A percentile compares a stretch with the other conserved stretches of the same genome.
phyloP scores from a whole-genome alignment of 345 rosid species.

The Hibiscus mutabilis region DNA sequence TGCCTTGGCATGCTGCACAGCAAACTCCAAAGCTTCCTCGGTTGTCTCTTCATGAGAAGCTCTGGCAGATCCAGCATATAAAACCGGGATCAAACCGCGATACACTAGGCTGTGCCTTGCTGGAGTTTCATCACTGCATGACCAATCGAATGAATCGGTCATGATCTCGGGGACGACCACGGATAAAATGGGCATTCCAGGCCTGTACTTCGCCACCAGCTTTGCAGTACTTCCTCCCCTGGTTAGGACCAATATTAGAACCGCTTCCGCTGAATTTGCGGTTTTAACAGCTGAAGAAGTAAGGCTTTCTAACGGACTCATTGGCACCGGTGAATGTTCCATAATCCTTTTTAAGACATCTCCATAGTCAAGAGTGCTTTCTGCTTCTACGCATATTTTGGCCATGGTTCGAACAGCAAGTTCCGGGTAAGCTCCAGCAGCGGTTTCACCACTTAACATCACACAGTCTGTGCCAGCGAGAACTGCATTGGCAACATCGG shows the following conservation, averaged over 20 bases:
- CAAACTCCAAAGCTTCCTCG: constrained; percentile 85
- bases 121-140: constrained; percentile 82
- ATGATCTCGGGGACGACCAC: constrained; percentile 85
- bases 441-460: constrained; percentile 97
- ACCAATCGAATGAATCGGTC: constrained; percentile 88
- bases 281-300: constrained; percentile 96
- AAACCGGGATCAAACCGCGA: constrained; percentile 74
- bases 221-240: constrained; percentile 96
- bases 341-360: constrained; percentile 81
- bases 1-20: constrained; percentile 58
- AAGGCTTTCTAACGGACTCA: constrained; percentile 90
- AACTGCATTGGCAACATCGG: constrained; percentile 96
- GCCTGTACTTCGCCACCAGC: constrained; percentile 93
- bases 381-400: constrained; percentile 82
- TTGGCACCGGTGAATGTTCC: constrained; percentile 82
- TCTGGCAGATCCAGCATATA: constrained; percentile 86
- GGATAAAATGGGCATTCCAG: constrained; percentile 78
- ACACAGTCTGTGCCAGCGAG: constrained; percentile 94
- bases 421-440: constrained; percentile 97
- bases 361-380: constrained; percentile 80
- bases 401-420: constrained; percentile 92
- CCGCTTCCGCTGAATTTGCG: constrained; percentile 77
- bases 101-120: constrained; percentile 90
- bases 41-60: constrained; percentile 88
- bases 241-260: constrained; percentile 80